phyloP scores from a whole-genome alignment of 148 eudicot genomes.

The Cornus suecica region DNA sequence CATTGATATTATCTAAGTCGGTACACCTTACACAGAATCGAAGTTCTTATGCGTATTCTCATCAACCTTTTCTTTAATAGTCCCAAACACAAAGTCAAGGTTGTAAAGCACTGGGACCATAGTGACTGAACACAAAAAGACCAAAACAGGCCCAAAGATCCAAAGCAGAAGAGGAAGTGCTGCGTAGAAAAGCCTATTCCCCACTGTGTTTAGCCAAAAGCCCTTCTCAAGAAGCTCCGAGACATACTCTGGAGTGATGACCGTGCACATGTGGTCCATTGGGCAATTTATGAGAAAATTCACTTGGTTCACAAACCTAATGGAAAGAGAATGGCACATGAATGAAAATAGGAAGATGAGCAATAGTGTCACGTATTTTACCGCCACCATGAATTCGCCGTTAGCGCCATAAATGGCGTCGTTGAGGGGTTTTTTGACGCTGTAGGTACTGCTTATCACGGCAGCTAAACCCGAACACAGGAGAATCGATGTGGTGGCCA shows the following conservation, averaged over 20 bases:
- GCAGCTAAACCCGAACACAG: constrained; percentile 84
- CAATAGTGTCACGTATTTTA: constrained; percentile 77
- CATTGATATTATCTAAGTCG: not conserved
- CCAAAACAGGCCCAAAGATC: constrained; percentile 73
- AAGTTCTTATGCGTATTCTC: not conserved
- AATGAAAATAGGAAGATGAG: constrained; percentile 75
- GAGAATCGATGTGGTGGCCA: constrained; percentile 98
- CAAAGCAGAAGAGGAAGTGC: constrained; percentile 61
- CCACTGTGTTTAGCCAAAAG: constrained; percentile 45
- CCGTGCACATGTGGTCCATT: not conserved
- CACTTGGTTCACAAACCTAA: constrained; percentile 82
- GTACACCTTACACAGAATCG: constrained; percentile 13
- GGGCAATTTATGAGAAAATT: constrained; percentile 71
- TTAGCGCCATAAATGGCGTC: constrained; percentile 83
- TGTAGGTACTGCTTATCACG: constrained; percentile 86
- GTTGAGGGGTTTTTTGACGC: constrained; percentile 74
- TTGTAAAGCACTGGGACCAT: constrained; percentile 60
- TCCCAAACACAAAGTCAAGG: constrained; percentile 39
- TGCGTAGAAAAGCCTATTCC: constrained; percentile 50
- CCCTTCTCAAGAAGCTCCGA: constrained; percentile 52
- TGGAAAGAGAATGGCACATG: constrained; percentile 75
- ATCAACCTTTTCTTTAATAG: constrained; percentile 11
- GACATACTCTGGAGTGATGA: constrained; percentile 40
- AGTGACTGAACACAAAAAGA: constrained; percentile 45
- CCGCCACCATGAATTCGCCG: constrained; percentile 86